Evolutionary conservation across 495 filamentous ascomycete genomes (phyloP).

Genomic region (Penicillium cosmopolitanum): DNA sequence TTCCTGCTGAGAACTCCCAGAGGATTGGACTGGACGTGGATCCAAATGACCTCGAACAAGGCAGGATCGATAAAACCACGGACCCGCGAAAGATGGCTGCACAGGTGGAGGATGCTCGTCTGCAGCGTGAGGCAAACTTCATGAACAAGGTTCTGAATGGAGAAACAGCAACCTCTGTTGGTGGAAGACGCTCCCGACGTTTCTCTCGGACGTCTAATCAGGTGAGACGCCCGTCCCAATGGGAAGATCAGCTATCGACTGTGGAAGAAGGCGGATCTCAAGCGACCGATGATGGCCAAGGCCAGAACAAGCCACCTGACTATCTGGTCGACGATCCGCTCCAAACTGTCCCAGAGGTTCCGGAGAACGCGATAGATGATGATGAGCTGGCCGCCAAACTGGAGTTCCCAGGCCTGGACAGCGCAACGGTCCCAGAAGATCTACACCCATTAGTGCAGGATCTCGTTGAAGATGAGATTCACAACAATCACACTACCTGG

Average conservation of each 20-base stretch:
- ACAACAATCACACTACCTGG: constrained; percentile 58
- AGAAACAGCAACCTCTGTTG: constrained; percentile 20
- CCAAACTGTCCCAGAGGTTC: constrained; percentile 24
- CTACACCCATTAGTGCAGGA: constrained; percentile 46
- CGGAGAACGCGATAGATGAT: constrained; percentile 6
- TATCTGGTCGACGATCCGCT: constrained; percentile 28
- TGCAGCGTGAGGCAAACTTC: constrained; percentile 46
- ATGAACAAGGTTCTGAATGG: constrained; percentile 42
- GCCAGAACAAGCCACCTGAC: constrained; percentile 11
- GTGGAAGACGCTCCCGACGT: constrained; percentile 23
- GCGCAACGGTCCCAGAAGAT: constrained; percentile 39
- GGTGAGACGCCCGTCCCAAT: constrained; percentile 26
- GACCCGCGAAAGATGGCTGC: constrained; percentile 47
- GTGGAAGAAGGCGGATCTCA: constrained; percentile 33
- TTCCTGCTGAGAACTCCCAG: constrained; percentile 42
- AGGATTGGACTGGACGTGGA: constrained; percentile 40
- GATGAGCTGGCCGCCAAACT: constrained; percentile 18
- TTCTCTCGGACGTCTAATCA: constrained; percentile 33
- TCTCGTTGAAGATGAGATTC: constrained; percentile 46
- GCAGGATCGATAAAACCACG: constrained; percentile 32
- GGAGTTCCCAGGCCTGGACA: constrained; percentile 27
- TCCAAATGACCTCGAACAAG: constrained; percentile 43
- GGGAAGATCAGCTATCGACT: constrained; percentile 30
- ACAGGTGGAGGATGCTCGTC: constrained; percentile 46
- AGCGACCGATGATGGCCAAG: constrained; percentile 14